Base-by-base conservation (phyloP, 1,284 basidiomycete species). In the Cryptococcus sp. region DNA sequence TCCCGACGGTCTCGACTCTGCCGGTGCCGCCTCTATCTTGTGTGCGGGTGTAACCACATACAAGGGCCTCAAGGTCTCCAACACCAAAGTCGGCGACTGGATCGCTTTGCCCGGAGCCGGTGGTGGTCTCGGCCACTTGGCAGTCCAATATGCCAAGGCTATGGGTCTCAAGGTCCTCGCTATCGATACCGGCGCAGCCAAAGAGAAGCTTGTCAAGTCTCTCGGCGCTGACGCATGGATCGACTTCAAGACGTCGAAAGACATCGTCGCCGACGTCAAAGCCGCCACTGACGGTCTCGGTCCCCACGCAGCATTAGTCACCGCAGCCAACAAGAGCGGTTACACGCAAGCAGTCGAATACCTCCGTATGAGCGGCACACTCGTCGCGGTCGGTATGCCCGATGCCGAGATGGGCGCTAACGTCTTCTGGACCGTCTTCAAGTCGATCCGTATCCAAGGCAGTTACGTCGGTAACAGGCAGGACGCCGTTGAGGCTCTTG, bases 201-300 rank as follows among this genome's bases (percentile, higher is more conserved):
- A 93, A 82, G 82, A 84, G 69, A 80, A 85, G 51, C 82, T 93
- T 16, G 85, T 84, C 73, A 68, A 82, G 60, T 78, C 82, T 27
- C 85, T 92, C 53, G 91, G 91, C 47, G 89, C 89, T 0, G 86
- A 89, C 65, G 82, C 82, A 52, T 93, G 87, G 84, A 83, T 93
- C 65, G 90, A 94, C 80, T 92, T 90, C 81, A 85, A 82, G 66
- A 82, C 55, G 15, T 55, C 56, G 2, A 64, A 67, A 55, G 67
- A 71, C 49, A 55, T 72, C 62, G 70, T 76, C 39, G 61, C 65
- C 17, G 68, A 69, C 57, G 77, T 82, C 57, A 80, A 84, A 72
- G 83, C 80, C 8, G 83, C 84, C 1, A 88, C 72, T 0, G 88
- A 83, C 55, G 90, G 89, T 1, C 73, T 81, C 10, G 90, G 91